These are phyloP conservation scores for Cryptococcus maquisensis DNA, from an alignment of 1,284 basidiomycete genomes.

Conservation along the genomic window DNA sequence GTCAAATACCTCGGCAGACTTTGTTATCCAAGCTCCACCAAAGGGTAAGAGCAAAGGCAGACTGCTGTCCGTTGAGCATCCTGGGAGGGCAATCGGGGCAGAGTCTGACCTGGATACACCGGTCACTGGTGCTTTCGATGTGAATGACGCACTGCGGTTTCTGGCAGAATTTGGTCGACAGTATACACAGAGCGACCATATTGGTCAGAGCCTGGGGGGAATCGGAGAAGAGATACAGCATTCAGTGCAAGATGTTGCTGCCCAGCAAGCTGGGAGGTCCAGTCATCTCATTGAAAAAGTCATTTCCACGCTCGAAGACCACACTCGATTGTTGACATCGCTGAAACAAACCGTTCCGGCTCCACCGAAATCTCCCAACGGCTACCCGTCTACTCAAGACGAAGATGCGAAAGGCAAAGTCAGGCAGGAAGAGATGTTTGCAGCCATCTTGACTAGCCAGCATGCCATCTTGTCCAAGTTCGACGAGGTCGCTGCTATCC, in stretches of 20 bases:
- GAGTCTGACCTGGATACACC: neutral
- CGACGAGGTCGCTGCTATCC: constrained; percentile 10
- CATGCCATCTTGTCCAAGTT: constrained; percentile 20
- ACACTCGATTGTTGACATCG: constrained; percentile 1
- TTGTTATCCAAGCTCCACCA: neutral
- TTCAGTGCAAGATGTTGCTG: too few species aligned
- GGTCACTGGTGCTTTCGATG: neutral
- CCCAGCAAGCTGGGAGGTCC: neutral
- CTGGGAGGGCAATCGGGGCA: neutral
- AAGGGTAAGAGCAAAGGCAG: too few species aligned
- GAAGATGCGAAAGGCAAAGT: neutral
- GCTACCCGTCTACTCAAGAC: neutral
- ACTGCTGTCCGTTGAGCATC: neutral
- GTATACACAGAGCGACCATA: too few species aligned
- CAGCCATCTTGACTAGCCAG: constrained; percentile 16
- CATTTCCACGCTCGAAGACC: constrained; percentile 4
- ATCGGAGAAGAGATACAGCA: neutral
- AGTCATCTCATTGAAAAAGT: neutral
- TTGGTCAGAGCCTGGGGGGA: neutral
- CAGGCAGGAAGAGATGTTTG: constrained; percentile 10
- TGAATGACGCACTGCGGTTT: neutral
- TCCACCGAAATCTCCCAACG: neutral
- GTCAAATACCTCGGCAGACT: neutral
- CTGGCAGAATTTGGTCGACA: neutral
- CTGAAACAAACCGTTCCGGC: neutral